Evolutionary conservation across 352 stramenopile genomes (phyloP), one percentile per base, ranked within the genome.

Genomic region (Pythium graminicola): DNA sequence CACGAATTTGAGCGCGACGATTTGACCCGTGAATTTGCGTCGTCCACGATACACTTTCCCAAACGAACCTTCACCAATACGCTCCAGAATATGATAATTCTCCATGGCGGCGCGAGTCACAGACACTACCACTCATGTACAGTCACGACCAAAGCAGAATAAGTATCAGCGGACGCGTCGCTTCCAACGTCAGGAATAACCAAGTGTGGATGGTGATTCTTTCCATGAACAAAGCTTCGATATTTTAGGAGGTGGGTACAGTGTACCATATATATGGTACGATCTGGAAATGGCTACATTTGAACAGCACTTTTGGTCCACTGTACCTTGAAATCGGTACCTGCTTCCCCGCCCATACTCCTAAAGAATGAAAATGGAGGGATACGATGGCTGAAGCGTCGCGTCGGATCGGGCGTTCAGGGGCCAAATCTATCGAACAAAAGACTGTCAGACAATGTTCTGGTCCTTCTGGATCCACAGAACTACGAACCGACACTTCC

Each of bases 1-100:
- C 26, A 98, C 95, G 60, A 97, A 97, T 66, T 98, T 97, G 40
- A 97, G 84, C 54, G 89, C 89, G 11, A 96, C 87, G 49, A 94
- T 87, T 53, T 95, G 86, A 26, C 82, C 82, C 9, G 82, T 81
- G 61, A 83, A 93, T 67, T 93, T 93, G 62, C 82, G 77, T 7
- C 84, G 69, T 1, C 79, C 81, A 11, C 79, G 74, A 39, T 95
- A 95, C 24, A 95, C 84, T 55, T 90, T 92, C 11, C 81, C 84
- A 46, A 95, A 95, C 27, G 80, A 90, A 7, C 84, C 84, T 69
- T 97, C 89, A 32, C 91, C 91, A 49, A 97, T 96, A 35, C 88
- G 77, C 69, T 97, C 89, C 16, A 97, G 75, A 31, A 97, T 91
- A 49, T 95, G 78, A 60, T 97, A 97, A 60, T 96, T 81, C n/a